phyloP scores from a whole-genome alignment of 148 eudicot species.

The Rheum nobile region DNA sequence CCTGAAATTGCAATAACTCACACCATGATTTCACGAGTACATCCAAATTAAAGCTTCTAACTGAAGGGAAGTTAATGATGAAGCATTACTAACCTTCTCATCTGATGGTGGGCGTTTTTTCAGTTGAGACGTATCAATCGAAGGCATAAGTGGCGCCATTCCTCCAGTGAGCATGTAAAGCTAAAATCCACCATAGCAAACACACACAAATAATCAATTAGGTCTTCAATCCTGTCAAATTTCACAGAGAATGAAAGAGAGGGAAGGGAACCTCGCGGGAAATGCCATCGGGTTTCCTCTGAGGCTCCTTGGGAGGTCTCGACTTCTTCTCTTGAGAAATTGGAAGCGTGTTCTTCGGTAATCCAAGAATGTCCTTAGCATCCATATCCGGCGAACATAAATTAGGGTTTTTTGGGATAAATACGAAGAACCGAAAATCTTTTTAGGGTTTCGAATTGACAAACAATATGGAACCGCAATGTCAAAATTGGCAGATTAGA shows the following conservation, averaged over 20 bases:
- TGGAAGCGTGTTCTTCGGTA: slow-evolving; percentile 43
- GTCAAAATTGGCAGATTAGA: not conserved
- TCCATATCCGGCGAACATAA: slow-evolving; percentile 39
- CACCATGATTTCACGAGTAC: not conserved
- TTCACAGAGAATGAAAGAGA: not conserved
- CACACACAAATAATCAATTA: not conserved
- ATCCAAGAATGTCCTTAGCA: slow-evolving; percentile 78
- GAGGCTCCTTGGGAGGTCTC: slow-evolving; percentile 71
- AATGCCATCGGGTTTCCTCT: slow-evolving; percentile 86
- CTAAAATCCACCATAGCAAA: slow-evolving; percentile 18
- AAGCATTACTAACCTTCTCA: slow-evolving; percentile 46
- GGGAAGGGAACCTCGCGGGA: slow-evolving; percentile 51
- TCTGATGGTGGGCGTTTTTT: slow-evolving; percentile 53
- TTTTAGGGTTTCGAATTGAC: slow-evolving; percentile 1
- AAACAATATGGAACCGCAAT: not conserved
- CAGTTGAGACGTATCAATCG: slow-evolving; percentile 54
- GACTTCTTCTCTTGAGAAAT: slow-evolving; percentile 59
- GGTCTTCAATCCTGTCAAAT: not conserved
- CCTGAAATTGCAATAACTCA: not conserved
- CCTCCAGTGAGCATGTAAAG: slow-evolving; percentile 91
- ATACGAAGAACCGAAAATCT: not conserved
- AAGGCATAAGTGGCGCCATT: slow-evolving; percentile 72
- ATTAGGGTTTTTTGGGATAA: slow-evolving; percentile 18
- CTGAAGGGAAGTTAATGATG: not conserved
- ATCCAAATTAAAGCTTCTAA: not conserved